A percentile compares a stretch with the other conserved stretches of the same genome.
These are phyloP conservation scores for Barbatosphaeria neglecta DNA, from an alignment of 495 filamentous ascomycete genomes.

Conservation along the genomic window DNA sequence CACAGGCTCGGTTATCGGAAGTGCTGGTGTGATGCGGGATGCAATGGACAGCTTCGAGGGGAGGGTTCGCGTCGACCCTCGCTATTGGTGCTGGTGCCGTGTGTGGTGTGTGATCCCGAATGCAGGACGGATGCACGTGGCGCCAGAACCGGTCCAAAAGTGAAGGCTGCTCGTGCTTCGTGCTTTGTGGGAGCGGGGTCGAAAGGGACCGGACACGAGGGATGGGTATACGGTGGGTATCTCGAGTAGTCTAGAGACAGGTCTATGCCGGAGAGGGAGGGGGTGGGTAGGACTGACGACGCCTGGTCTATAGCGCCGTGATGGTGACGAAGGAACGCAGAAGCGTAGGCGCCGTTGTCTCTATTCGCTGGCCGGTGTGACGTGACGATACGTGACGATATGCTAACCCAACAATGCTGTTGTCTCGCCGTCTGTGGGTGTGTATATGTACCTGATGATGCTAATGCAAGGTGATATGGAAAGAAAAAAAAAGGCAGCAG, in stretches of 20 bases:
- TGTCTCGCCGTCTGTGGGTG: too few species aligned
- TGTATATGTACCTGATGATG: not conserved
- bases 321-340: conserved; percentile 1
- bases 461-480: not conserved
- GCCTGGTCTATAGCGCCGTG: conserved; percentile 10
- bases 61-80: not conserved
- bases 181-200: not conserved
- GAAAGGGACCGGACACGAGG: not conserved
- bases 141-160: not conserved
- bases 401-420: too few species aligned
- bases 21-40: too few species aligned
- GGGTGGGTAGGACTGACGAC: conserved; percentile 3
- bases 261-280: not conserved
- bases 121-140: conserved; percentile 14
- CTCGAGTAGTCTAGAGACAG: conserved; percentile 1
- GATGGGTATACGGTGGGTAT: conserved; percentile 5
- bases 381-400: too few species aligned
- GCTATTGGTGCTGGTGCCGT: conserved; percentile 8
- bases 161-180: not conserved
- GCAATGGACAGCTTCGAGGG: not conserved
- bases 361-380: conserved; percentile 1
- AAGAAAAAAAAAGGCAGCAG: not conserved
- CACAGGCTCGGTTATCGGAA: too few species aligned
- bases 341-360: conserved; percentile 4
- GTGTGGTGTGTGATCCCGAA: conserved; percentile 11